Conservation (phyloP, 257 asterid genomes). For the Gentiana macrophylla region DNA sequence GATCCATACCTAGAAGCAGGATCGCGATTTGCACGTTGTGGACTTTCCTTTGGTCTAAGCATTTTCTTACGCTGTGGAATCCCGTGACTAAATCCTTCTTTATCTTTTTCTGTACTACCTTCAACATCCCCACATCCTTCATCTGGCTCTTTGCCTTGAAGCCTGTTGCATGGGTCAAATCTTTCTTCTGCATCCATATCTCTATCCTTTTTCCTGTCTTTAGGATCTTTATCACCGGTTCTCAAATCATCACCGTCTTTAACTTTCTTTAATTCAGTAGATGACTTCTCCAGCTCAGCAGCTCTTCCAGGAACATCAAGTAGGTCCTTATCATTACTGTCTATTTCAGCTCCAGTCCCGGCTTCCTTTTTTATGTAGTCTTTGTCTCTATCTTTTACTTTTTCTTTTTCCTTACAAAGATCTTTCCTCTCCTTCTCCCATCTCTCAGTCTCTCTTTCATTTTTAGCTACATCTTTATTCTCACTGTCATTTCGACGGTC, state of each 20-base stretch:
- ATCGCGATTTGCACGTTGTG: constrained; percentile 70
- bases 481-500: constrained; percentile 16
- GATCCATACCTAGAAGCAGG: constrained; percentile 59
- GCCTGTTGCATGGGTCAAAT: constrained; percentile 54
- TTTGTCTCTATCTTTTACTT: constrained; percentile 35
- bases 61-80: constrained; percentile 87
- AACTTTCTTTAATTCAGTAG: constrained; percentile 45
- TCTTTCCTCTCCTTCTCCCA: constrained; percentile 74
- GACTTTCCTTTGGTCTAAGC: constrained; percentile 88
- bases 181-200: constrained; percentile 76
- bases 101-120: constrained; percentile 58
- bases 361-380: constrained; percentile 61
- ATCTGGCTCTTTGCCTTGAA: constrained; percentile 66
- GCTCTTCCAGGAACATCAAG: constrained; percentile 47
- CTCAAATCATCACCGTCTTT: constrained; percentile 65
- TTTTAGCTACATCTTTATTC: constrained; percentile 54
- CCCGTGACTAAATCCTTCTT: constrained; percentile 55
- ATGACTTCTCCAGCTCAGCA: constrained; percentile 39
- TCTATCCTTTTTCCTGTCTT: constrained; percentile 74
- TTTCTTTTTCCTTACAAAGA: constrained; percentile 59
- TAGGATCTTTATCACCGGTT: constrained; percentile 51
- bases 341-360: constrained; percentile 66
- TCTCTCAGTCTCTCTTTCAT: constrained; percentile 72
- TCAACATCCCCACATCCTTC: constrained; percentile 60
- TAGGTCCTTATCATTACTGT: constrained; percentile 49